Evolutionary conservation across 2,329 filamentous ascomycete genomes (phyloP).

Genomic region (Chrysoporthe austroafricana): DNA sequence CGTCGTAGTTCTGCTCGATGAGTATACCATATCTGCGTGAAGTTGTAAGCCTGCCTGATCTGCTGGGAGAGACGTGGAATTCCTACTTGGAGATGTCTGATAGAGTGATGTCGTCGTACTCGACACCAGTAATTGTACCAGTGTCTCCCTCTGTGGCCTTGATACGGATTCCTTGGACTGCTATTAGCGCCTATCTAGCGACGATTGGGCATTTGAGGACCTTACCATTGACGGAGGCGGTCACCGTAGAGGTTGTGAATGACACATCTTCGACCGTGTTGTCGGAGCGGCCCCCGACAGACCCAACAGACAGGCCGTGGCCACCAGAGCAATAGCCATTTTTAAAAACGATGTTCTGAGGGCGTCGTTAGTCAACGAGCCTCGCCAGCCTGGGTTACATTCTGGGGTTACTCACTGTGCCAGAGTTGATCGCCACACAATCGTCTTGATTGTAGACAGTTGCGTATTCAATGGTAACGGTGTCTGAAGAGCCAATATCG

Average conservation of each 20-base stretch:
- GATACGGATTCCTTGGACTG: slow-evolving; percentile 42
- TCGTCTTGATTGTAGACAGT: slow-evolving; percentile 65
- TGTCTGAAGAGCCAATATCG: slow-evolving; percentile 55
- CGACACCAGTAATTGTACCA: slow-evolving; percentile 47
- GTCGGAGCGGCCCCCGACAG: slow-evolving; percentile 51
- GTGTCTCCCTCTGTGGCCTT: slow-evolving; percentile 53
- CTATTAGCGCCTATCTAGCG: neutral
- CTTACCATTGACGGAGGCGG: slow-evolving; percentile 55
- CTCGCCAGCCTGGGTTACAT: neutral
- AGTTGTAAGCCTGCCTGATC: neutral
- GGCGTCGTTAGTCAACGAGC: neutral
- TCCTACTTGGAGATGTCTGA: slow-evolving; percentile 26
- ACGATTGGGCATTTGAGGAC: neutral
- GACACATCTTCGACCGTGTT: slow-evolving; percentile 57
- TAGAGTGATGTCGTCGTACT: slow-evolving; percentile 25
- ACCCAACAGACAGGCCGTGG: slow-evolving; percentile 48
- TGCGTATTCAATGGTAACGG: slow-evolving; percentile 56
- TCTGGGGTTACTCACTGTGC: slow-evolving; percentile 33
- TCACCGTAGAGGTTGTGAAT: slow-evolving; percentile 52
- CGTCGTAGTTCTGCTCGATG: slow-evolving; percentile 47
- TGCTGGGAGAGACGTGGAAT: neutral
- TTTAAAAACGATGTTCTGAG: slow-evolving; percentile 50
- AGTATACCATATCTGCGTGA: slow-evolving; percentile 40
- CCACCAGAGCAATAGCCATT: slow-evolving; percentile 49
- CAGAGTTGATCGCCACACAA: slow-evolving; percentile 62